Conservation (phyloP, 495 filamentous ascomycete genomes). For the Lasiosphaeria ovina region DNA sequence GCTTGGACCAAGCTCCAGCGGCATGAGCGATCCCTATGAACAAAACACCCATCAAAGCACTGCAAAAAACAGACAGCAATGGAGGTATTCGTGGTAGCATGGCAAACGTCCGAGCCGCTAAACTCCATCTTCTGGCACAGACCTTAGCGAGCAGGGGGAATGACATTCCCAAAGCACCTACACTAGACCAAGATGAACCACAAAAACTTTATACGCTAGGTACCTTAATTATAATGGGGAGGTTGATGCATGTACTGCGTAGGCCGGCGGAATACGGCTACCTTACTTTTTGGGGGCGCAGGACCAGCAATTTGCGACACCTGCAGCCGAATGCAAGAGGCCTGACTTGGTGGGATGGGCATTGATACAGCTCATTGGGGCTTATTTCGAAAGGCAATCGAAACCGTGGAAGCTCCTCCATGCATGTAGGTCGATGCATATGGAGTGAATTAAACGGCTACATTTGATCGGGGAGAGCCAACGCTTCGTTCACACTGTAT, state of each 20-base stretch:
- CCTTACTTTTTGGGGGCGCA: not conserved
- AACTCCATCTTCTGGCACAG: conserved; percentile 12
- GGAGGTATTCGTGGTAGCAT: no score
- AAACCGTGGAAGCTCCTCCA: not conserved
- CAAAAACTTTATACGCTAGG: not conserved
- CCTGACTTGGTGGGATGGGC: conserved; percentile 14
- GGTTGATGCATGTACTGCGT: no score
- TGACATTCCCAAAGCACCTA: conserved; percentile 6
- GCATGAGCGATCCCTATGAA: conserved; percentile 6
- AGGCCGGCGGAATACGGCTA: conserved; percentile 4
- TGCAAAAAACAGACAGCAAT: no score
- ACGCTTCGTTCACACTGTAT: not conserved
- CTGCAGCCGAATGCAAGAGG: conserved; percentile 21
- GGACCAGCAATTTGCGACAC: conserved; percentile 24
- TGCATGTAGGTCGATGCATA: not conserved
- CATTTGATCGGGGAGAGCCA: not conserved
- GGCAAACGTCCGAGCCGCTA: no score
- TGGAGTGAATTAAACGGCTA: not conserved
- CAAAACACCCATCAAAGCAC: not conserved
- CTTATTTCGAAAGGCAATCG: not conserved
- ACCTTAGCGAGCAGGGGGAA: conserved; percentile 12
- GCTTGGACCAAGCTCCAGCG: conserved; percentile 17
- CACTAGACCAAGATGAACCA: not conserved
- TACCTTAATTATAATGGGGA: no score
- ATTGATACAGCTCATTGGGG: conserved; percentile 10